Evolutionary conservation across 2,329 filamentous ascomycete genomes (phyloP).

Genomic region (Teratosphaeria viscida): DNA sequence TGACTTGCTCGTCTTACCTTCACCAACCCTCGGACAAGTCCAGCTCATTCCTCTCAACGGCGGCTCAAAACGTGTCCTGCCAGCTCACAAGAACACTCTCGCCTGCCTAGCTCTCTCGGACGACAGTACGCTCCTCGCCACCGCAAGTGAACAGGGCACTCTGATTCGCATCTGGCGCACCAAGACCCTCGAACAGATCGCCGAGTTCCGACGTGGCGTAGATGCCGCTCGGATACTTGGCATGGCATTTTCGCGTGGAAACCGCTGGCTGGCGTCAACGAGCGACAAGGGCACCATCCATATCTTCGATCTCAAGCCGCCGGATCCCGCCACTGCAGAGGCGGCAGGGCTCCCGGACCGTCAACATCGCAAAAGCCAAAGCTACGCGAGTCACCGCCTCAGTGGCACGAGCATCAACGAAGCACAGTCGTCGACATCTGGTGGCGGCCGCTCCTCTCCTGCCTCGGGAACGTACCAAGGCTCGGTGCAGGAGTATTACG

Average conservation of each 20-base stretch:
- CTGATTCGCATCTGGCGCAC: constrained; percentile 79
- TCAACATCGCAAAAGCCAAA: constrained; percentile 13
- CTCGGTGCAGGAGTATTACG: constrained; percentile 26
- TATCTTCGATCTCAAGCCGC: constrained; percentile 72
- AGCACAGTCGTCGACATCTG: constrained; percentile 1
- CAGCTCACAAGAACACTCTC: constrained; percentile 71
- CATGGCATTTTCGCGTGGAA: constrained; percentile 74
- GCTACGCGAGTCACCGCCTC: constrained; percentile 12
- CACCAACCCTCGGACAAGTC: constrained; percentile 77
- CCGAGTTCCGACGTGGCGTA: constrained; percentile 77
- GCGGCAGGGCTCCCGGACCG: not conserved
- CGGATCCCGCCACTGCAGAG: constrained; percentile 12
- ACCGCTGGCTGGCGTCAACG: constrained; percentile 73
- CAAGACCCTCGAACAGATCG: constrained; percentile 65
- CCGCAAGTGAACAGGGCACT: constrained; percentile 86
- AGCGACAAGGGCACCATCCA: constrained; percentile 96
- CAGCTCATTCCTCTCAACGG: constrained; percentile 63
- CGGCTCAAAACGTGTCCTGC: constrained; percentile 83
- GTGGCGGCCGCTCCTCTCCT: constrained; percentile 16
- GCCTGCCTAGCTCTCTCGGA: constrained; percentile 69
- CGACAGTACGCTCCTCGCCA: constrained; percentile 74
- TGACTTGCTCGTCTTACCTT: constrained; percentile 70
- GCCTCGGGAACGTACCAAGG: constrained; percentile 16
- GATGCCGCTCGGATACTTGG: constrained; percentile 83
- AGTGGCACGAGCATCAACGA: constrained; percentile 1